Conservation (phyloP, 805 yeast species). For the Cyberlindnera bimundalis region DNA sequence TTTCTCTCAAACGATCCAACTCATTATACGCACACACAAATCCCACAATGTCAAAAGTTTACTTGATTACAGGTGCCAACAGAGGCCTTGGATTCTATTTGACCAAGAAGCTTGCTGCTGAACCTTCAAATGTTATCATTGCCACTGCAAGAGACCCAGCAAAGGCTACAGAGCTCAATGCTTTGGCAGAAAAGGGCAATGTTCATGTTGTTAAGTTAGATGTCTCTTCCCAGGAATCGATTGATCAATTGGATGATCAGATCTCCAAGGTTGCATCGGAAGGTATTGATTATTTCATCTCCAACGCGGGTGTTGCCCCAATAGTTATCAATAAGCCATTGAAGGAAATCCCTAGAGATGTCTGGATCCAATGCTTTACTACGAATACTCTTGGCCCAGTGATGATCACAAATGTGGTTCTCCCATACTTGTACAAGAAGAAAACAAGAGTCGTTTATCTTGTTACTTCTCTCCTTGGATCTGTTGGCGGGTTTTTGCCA, state of each 20-base stretch:
- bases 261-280: conserved; percentile 15
- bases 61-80: conserved; percentile 9
- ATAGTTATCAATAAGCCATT: not conserved
- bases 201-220: conserved; percentile 27
- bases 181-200: conserved; percentile 15
- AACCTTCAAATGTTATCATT: conserved; percentile 6
- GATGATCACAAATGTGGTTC: conserved; percentile 4
- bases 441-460: conserved; percentile 27
- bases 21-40: too few relatives aligned
- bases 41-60: too few relatives aligned
- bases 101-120: conserved; percentile 1
- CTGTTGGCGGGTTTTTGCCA: conserved; percentile 15
- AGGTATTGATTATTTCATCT: conserved; percentile 27
- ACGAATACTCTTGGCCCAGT: conserved; percentile 15
- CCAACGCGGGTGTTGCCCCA: conserved; percentile 28
- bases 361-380: not conserved
- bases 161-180: conserved; percentile 11
- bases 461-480: conserved; percentile 29
- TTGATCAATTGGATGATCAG: conserved; percentile 16
- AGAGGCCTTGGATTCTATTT: conserved; percentile 13
- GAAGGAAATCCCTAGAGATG: conserved; percentile 2
- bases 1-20: too few relatives aligned
- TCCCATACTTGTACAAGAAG: conserved; percentile 19
- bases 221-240: conserved; percentile 20
- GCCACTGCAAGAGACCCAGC: conserved; percentile 16